Base-by-base conservation (phyloP, 805 yeast species). In the Saccharomyces mikatae region DNA sequence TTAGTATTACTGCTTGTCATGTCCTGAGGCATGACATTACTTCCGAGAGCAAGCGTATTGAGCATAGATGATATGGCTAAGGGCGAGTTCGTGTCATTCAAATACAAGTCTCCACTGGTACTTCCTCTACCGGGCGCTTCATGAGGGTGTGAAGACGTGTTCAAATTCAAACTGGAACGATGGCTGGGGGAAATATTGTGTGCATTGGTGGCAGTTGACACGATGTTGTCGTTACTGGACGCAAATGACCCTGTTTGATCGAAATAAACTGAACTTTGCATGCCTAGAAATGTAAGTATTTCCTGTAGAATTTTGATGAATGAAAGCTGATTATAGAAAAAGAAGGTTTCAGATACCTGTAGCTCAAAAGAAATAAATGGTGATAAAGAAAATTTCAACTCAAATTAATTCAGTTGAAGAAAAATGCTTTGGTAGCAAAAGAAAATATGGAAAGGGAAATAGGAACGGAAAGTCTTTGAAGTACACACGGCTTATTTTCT, bases 61-160 rank as follows among this genome's bases (percentile, higher is more conserved):
- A 68, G 58, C 63, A 67, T 64, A 17, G 70, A 61, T 2, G 71
- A 58, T 31, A 68, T 51, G 54, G 66, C 65, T 32, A 65, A 56
- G 26, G 71, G 69, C 31, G 71, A 67, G 5, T 57, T 58, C 46
- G 60, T 59, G 14, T 62, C 64, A 41, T 57, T 51, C 44, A 36
- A 36, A 36, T 36, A 36, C 44, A 36, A 36, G 10, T 36, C 44
- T 11, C 44, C 44, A 9, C 44, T 36, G 13, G 24, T 22, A 10
- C 44, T 36, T 36, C 44, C 24, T 21, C 44, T 36, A 36, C 24
- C 44, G 10, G 44, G 8, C 11, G 24, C 24, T 3, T 36, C 44
- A 11, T 36, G 44, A 11, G 24, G 22, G 17, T 17, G 44, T 8
- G 44, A 17, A 29, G 60, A 55, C 41, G 50, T 56, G 49, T 48